These are phyloP conservation scores for Lentinula sp. DNA, from an alignment of 768 basidiomycete genomes.

Conservation along the genomic window DNA sequence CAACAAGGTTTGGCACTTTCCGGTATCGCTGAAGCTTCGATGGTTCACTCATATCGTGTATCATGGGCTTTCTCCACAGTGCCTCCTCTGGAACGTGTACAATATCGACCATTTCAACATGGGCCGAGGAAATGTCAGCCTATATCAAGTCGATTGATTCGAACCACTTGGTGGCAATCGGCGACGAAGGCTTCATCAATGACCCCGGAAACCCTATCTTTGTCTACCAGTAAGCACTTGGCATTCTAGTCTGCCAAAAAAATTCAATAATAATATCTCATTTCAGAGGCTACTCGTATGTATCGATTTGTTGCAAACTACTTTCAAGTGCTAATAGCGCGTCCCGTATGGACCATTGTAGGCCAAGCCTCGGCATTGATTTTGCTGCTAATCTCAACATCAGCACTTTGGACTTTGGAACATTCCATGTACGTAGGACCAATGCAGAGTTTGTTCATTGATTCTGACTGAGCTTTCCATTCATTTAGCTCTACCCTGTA, in stretches of 20 bases:
- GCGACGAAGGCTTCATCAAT: conserved; percentile 62
- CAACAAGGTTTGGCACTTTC: conserved; percentile 26
- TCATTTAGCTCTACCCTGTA: background rate
- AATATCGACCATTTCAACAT: conserved; percentile 45
- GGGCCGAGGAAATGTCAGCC: conserved; percentile 49
- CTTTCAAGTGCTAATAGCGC: background rate
- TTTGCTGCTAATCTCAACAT: conserved; percentile 55
- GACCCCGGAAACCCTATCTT: conserved; percentile 39
- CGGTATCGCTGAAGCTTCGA: background rate
- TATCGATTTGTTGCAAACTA: background rate
- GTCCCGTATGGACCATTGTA: background rate
- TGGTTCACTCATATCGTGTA: background rate
- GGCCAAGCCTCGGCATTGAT: conserved; percentile 40
- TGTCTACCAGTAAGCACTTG: conserved; percentile 46
- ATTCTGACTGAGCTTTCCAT: background rate
- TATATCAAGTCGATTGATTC: conserved; percentile 60
- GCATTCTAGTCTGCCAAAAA: background rate
- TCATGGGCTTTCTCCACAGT: background rate
- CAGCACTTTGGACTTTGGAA: conserved; percentile 57
- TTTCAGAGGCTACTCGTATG: background rate
- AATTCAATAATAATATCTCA: background rate
- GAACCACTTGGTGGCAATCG: conserved; percentile 58
- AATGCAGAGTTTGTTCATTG: background rate
- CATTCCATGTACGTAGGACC: conserved; percentile 46
- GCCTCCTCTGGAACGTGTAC: conserved; percentile 40